phyloP scores from a whole-genome alignment of 352 stramenopile species.

The Phytophthora meadii region DNA sequence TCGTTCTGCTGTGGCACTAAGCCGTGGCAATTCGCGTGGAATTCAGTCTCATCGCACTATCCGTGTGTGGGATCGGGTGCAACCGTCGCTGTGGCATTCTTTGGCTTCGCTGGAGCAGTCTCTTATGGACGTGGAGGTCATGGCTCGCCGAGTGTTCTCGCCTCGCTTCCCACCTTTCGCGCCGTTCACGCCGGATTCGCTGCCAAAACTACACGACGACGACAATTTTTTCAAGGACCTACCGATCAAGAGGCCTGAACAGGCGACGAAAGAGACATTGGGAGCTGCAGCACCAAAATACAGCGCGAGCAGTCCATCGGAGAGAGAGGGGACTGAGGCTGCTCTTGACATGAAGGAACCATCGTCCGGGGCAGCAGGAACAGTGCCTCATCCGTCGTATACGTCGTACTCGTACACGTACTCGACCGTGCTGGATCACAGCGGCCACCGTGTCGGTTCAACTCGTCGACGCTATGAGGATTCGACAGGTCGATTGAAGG shows the following conservation, averaged over 20 bases:
- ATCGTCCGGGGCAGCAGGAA: conserved; percentile 18
- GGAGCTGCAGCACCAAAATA: conserved; percentile 13
- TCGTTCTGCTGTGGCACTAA: neutral
- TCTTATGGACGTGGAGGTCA: conserved; percentile 63
- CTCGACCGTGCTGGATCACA: conserved; percentile 70
- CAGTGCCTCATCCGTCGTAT: conserved; percentile 39
- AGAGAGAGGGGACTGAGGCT: conserved; percentile 27
- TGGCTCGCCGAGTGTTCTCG: conserved; percentile 41
- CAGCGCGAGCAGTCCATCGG: neutral
- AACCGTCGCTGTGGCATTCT: conserved; percentile 54
- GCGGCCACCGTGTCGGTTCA: conserved; percentile 56
- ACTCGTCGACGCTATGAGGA: conserved; percentile 80
- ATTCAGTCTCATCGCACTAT: conserved; percentile 33
- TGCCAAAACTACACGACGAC: conserved; percentile 40
- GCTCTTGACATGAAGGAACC: conserved; percentile 25
- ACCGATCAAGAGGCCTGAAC: conserved; percentile 33
- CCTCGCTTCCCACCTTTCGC: conserved; percentile 38
- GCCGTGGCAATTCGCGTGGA: conserved; percentile 5
- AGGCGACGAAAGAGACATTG: conserved; percentile 23
- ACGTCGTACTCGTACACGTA: conserved; percentile 71
- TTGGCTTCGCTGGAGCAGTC: conserved; percentile 72
- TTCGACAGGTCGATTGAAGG: conserved; percentile 73
- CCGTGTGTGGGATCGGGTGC: conserved; percentile 57
- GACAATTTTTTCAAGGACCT: conserved; percentile 66
- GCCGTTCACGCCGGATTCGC: conserved; percentile 25